Conservation (phyloP, 2,329 filamentous ascomycete genomes). For the Neopestalotiopsis rosae region DNA sequence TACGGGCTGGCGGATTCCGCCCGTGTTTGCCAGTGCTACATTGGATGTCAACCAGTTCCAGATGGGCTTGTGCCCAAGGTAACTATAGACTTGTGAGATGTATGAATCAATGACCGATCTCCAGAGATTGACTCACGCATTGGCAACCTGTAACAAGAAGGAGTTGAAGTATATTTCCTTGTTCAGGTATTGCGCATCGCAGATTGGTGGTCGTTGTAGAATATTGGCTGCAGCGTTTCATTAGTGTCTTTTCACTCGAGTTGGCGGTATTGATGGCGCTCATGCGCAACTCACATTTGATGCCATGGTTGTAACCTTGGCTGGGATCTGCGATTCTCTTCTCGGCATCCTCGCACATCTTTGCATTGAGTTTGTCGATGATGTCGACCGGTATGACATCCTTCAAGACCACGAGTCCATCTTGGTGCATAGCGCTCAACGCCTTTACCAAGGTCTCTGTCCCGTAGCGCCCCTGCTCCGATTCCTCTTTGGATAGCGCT, state of each 20-base stretch:
- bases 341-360: slow-evolving; percentile 28
- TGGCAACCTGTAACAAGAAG: slow-evolving; percentile 45
- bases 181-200: slow-evolving; percentile 35
- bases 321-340: slow-evolving; percentile 22
- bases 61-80: slow-evolving; percentile 44
- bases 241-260: background rate
- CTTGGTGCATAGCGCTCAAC: slow-evolving; percentile 28
- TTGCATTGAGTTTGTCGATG: slow-evolving; percentile 25
- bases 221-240: slow-evolving; percentile 38
- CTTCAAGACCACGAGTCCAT: slow-evolving; percentile 31
- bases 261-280: background rate
- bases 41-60: slow-evolving; percentile 48
- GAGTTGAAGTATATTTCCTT: slow-evolving; percentile 48
- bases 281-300: slow-evolving; percentile 25
- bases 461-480: background rate
- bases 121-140: slow-evolving; percentile 34
- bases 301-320: slow-evolving; percentile 28
- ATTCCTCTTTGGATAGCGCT: background rate
- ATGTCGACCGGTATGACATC: slow-evolving; percentile 25
- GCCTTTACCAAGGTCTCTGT: slow-evolving; percentile 12
- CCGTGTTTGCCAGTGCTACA: slow-evolving; percentile 42
- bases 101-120: background rate
- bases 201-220: slow-evolving; percentile 43
- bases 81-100: slow-evolving; percentile 31
- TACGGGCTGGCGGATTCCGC: slow-evolving; percentile 41